Percentiles rank a stretch among this genome's conserved stretches.
phyloP scores from a whole-genome alignment of 371 early-diverging fungal species.

The Phascolomyces articulosus region DNA sequence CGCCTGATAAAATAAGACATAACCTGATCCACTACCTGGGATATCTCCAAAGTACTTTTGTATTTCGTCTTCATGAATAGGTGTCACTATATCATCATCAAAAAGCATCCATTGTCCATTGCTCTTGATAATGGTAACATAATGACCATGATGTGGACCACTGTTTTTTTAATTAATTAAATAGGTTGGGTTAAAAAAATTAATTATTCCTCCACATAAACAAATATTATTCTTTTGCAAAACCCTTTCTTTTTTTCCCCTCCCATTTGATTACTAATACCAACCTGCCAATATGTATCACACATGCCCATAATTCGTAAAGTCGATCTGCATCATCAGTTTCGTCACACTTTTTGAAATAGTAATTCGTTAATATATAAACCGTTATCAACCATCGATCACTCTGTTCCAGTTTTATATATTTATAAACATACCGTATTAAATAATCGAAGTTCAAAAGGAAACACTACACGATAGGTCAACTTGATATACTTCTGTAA shows the following conservation, averaged over 20 bases:
- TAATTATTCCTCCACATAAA: too few relatives aligned
- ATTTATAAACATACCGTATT: constrained; percentile 82
- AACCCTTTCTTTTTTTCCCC: too few relatives aligned
- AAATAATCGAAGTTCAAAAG: constrained; percentile 90
- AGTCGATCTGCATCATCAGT: constrained; percentile 84
- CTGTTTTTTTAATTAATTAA: constrained; percentile 50
- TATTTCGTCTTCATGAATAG: constrained; percentile 79
- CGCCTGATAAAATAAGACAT: constrained; percentile 83
- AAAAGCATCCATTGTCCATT: constrained; percentile 90
- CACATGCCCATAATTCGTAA: constrained; percentile 88
- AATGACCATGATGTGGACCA: constrained; percentile 97
- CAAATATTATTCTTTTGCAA: too few relatives aligned
- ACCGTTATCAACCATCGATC: too few relatives aligned
- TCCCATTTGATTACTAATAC: constrained; percentile 1
- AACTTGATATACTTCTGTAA: constrained; percentile 90
- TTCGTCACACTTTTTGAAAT: constrained; percentile 86
- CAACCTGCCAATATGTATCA: constrained; percentile 93
- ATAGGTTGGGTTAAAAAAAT: too few relatives aligned
- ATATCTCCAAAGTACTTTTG: constrained; percentile 84
- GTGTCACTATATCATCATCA: constrained; percentile 92
- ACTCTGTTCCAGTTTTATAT: too few relatives aligned
- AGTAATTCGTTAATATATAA: too few relatives aligned
- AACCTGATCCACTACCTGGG: constrained; percentile 80
- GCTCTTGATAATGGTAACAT: constrained; percentile 89
- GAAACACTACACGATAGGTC: constrained; percentile 93